Conservation (phyloP, 176 grass and related monocot genomes). For the Oryza meyeriana region DNA sequence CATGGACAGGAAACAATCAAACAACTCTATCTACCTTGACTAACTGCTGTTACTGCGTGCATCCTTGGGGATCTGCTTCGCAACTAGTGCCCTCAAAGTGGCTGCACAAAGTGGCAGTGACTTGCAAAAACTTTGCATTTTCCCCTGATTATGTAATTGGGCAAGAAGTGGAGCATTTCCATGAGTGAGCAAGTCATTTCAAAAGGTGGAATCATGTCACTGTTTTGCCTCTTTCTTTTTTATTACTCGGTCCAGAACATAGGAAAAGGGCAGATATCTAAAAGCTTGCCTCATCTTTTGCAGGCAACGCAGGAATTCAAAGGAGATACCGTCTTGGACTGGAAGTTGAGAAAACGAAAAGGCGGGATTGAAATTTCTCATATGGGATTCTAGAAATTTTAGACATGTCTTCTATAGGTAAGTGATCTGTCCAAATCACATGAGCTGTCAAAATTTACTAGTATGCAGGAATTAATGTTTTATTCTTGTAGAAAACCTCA, state of each 20-base stretch:
- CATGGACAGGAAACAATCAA: conserved; percentile 29
- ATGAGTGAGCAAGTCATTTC: conserved; percentile 29
- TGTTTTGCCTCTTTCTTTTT: conserved; percentile 25
- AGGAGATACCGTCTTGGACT: not conserved
- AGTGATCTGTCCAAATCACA: conserved; percentile 34
- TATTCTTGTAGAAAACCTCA: conserved; percentile 15
- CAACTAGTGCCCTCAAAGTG: conserved; percentile 32
- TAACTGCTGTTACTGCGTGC: conserved; percentile 19
- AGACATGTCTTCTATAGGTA: not conserved
- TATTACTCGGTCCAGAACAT: not conserved
- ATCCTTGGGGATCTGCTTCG: conserved; percentile 26
- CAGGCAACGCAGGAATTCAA: conserved; percentile 17
- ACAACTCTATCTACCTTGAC: conserved; percentile 32
- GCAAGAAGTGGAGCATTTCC: conserved; percentile 36
- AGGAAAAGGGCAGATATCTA: conserved; percentile 5
- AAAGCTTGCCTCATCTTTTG: conserved; percentile 33
- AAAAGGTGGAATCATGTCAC: conserved; percentile 37
- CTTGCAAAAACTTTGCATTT: conserved; percentile 49
- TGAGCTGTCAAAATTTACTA: conserved; percentile 7
- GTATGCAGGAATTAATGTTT: not conserved
- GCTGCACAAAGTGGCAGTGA: conserved; percentile 34
- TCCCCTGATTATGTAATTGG: conserved; percentile 30
- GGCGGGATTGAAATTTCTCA: not conserved
- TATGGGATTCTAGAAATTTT: conserved; percentile 21
- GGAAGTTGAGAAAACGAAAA: conserved; percentile 22